Base-by-base conservation (phyloP, 108 stramenopile species). In the Cylindrotheca closterium region DNA sequence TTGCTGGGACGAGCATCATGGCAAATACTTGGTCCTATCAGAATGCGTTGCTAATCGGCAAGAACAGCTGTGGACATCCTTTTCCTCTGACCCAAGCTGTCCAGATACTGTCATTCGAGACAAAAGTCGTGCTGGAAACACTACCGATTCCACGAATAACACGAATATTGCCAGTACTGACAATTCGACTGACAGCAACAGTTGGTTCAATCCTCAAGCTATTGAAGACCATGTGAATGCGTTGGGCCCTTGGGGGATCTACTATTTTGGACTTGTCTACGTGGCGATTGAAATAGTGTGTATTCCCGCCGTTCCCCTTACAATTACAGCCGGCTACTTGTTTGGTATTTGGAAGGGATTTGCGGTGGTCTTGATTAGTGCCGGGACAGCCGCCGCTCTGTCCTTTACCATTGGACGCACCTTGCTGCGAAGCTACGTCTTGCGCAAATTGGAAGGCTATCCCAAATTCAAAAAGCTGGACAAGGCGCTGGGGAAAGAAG, bases 271-370 rank as follows among this genome's bases (percentile, higher is more conserved):
- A 22, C n/a, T 55, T 12, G 31, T 79, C 17, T 79, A 89, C 60
- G 58, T 75, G 10, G 49, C 83, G 24, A 82, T 83, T 0, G 88
- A 89, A 71, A 63, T 89, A 4, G 63, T 89, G n/a, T 84, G 83
- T 18, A 74, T 89, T 25, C 92, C 92, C 4, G 89, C 86, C 2
- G 52, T 83, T 12, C 73, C 89, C 26, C 71, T 93, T 4, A 90
- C 92, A 24, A 79, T 86, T 8, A 74, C 79, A 33, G 77, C 85
- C 21, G 92, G 92, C 4, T 90, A 85, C 61, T 71, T 93, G 7
- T 93, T 93, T 63, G 92, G 92, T 1, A 29, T 73, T n/a, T 30
- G 60, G 2, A 51, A 65, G 33, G 92, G 92, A 27, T 88, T 87
- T 17, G 64, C 71, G 19, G 67, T 84, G 1, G 89, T 89, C 29